Percentiles rank a stretch among this genome's conserved stretches.
Evolutionary conservation across 495 filamentous ascomycete genomes (phyloP).

Genomic region (Platismatia glauca): DNA sequence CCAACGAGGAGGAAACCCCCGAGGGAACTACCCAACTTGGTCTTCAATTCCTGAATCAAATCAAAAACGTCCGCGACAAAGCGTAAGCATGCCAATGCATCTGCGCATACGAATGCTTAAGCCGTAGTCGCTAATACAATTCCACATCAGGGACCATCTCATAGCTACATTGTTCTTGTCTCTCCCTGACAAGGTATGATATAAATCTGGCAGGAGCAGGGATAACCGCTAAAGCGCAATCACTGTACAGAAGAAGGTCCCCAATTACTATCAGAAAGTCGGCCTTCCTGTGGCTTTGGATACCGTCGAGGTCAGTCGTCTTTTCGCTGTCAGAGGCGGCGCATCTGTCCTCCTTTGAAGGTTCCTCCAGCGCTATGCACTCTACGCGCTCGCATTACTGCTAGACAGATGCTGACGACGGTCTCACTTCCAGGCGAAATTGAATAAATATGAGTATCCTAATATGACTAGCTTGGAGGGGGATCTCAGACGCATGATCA

Average conservation of each 20-base stretch:
- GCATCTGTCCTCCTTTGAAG: not conserved
- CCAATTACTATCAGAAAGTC: conserved; percentile 67
- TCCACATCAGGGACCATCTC: conserved; percentile 46
- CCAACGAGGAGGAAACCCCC: conserved; percentile 47
- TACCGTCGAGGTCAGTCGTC: conserved; percentile 48
- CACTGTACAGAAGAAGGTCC: conserved; percentile 38
- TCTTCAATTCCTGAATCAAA: conserved; percentile 53
- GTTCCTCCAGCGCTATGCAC: not conserved
- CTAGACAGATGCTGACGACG: conserved; percentile 2
- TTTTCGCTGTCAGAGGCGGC: not conserved
- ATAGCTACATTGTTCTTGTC: conserved; percentile 65
- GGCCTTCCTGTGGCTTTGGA: conserved; percentile 67
- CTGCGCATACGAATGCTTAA: conserved; percentile 9
- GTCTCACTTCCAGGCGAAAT: conserved; percentile 38
- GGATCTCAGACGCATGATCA: conserved; percentile 68
- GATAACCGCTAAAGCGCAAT: conserved; percentile 5
- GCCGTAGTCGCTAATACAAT: conserved; percentile 11
- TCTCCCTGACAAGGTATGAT: conserved; percentile 47
- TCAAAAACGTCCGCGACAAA: conserved; percentile 62
- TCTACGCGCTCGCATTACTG: not conserved
- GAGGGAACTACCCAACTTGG: conserved; percentile 60
- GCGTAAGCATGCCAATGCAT: conserved; percentile 40
- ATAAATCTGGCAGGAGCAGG: not conserved
- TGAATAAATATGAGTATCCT: conserved; percentile 52
- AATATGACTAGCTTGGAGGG: conserved; percentile 56